A percentile compares a stretch with the other conserved stretches of the same genome.
Conservation (phyloP, 192 early-diverging fungal genomes). For the Jimgerdemannia lactiflua region DNA sequence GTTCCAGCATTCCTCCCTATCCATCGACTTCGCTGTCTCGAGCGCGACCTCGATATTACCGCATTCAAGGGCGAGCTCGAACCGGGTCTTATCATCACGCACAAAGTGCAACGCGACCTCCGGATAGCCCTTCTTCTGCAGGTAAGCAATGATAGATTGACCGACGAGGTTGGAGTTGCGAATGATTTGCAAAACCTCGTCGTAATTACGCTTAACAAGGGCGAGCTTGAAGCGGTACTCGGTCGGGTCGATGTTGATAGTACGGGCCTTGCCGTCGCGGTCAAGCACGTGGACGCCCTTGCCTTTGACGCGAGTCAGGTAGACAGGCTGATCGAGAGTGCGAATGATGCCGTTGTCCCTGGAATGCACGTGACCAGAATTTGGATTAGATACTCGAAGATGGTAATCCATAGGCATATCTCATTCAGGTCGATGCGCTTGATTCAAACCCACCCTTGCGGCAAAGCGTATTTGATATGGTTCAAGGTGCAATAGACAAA, state of each 20-base stretch:
- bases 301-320: slow-evolving; percentile 84
- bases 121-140: slow-evolving; percentile 99
- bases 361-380: neutral
- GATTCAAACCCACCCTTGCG: slow-evolving; percentile 68
- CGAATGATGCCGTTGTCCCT: slow-evolving; percentile 96
- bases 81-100: slow-evolving; percentile 92
- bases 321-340: slow-evolving; percentile 94
- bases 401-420: neutral
- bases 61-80: slow-evolving; percentile 95
- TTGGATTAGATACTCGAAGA: neutral
- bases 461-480: slow-evolving; percentile 96
- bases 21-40: slow-evolving; percentile 90
- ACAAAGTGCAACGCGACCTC: slow-evolving; percentile 99
- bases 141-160: slow-evolving; percentile 98
- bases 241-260: slow-evolving; percentile 93
- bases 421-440: neutral
- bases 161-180: slow-evolving; percentile 95
- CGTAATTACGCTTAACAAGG: slow-evolving; percentile 87
- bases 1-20: slow-evolving; percentile 88
- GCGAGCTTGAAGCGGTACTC: slow-evolving; percentile 99
- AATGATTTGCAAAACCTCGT: slow-evolving; percentile 96
- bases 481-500: slow-evolving; percentile 97
- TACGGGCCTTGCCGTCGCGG: slow-evolving; percentile 85
- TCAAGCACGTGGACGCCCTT: slow-evolving; percentile 86
- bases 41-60: slow-evolving; percentile 95